These are phyloP conservation scores for Laetiporus sulphureus DNA, from an alignment of 1,284 basidiomycete genomes.

Conservation along the genomic window DNA sequence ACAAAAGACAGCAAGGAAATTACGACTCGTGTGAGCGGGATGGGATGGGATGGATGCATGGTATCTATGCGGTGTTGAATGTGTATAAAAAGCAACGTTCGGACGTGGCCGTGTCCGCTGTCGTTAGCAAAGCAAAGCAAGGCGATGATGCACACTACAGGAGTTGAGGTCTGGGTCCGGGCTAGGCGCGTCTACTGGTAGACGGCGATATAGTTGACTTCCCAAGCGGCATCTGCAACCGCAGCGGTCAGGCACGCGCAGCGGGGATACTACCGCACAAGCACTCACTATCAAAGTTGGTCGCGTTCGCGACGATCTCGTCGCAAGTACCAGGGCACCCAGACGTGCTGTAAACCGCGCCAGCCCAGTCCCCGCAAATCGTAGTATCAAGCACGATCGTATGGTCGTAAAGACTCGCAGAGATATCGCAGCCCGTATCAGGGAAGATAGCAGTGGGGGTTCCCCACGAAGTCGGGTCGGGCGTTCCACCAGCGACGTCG, in stretches of 20 bases:
- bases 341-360: slow-evolving; percentile 41
- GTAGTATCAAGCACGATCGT: slow-evolving; percentile 52
- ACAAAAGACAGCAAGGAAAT: too few species aligned
- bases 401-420: slow-evolving; percentile 65
- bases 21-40: background rate
- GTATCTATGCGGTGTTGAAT: too few species aligned
- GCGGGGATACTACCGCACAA: background rate
- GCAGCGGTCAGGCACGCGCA: background rate
- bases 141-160: too few species aligned
- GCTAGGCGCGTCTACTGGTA: slow-evolving; percentile 26
- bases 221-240: slow-evolving; percentile 41
- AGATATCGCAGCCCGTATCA: slow-evolving; percentile 49
- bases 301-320: slow-evolving; percentile 54
- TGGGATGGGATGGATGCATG: background rate
- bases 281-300: slow-evolving; percentile 52
- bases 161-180: too few species aligned
- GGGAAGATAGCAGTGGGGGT: slow-evolving; percentile 62
- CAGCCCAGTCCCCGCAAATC: slow-evolving; percentile 66
- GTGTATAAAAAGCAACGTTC: too few species aligned
- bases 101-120: too few species aligned
- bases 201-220: slow-evolving; percentile 38
- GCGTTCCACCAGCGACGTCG: slow-evolving; percentile 55
- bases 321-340: slow-evolving; percentile 70
- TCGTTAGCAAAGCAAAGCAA: too few species aligned
- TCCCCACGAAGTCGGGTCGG: slow-evolving; percentile 64